Percentiles rank a stretch among this genome's conserved stretches.
These are phyloP conservation scores for Daedaleopsis nitida DNA, from an alignment of 768 basidiomycete genomes.

Conservation along the genomic window DNA sequence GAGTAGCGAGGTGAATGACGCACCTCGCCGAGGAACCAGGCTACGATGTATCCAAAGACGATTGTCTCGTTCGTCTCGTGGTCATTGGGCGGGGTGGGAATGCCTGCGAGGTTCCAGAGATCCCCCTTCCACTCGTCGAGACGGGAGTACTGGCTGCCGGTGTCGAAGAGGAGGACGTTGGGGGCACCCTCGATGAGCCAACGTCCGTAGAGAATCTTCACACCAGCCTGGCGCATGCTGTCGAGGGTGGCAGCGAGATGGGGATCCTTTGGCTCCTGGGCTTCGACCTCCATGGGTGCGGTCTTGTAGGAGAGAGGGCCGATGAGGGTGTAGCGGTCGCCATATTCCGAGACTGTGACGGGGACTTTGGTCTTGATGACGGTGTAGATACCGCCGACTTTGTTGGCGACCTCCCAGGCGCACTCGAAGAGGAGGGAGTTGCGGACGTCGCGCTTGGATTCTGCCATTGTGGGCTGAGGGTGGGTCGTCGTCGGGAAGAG, in stretches of 20 bases:
- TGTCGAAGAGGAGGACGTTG: constrained; percentile 94
- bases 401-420: constrained; percentile 99
- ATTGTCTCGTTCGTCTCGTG: constrained; percentile 99
- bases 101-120: constrained; percentile 97
- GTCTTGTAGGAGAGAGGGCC: constrained; percentile 99
- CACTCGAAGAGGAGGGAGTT: constrained; percentile 88
- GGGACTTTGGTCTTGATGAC: constrained; percentile 99
- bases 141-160: constrained; percentile 79
- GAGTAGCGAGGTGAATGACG: constrained; percentile 29
- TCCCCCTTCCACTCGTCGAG: constrained; percentile 99
- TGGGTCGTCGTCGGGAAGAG: background rate
- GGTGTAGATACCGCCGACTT: constrained; percentile 98
- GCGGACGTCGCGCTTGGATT: constrained; percentile 67
- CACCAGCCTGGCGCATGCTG: constrained; percentile 86
- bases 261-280: constrained; percentile 83
- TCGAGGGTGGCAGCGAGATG: constrained; percentile 75
- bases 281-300: constrained; percentile 98
- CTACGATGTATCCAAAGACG: constrained; percentile 95
- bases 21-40: constrained; percentile 99
- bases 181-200: constrained; percentile 99
- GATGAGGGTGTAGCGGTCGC: constrained; percentile 92
- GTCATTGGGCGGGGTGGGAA: constrained; percentile 95
- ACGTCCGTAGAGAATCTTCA: constrained; percentile 92
- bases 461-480: constrained; percentile 29
- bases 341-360: constrained; percentile 95